Evolutionary conservation across 345 rosid genomes (phyloP), one percentile per base, ranked within the genome.

Genomic region (Corchorus olitorius): DNA sequence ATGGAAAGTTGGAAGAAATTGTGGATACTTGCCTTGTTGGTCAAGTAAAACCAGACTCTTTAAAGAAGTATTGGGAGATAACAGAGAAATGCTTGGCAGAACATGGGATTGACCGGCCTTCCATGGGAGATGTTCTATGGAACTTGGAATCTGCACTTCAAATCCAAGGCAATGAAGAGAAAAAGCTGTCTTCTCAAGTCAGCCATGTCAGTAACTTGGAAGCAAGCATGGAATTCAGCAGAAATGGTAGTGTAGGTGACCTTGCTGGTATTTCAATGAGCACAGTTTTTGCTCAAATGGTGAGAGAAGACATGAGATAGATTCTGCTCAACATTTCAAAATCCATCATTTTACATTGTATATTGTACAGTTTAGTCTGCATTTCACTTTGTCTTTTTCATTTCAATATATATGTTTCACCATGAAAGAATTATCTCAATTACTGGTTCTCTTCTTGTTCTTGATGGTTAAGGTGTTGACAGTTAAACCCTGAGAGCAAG

Each of bases 81-180:
- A 88, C 88, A 13, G 89, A 81, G 82, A 91, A 91, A 81, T 91
- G 97, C 87, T 76, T 89, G 81, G 84, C 83, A 0, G 83, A 75
- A 63, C 27, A 76, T 11, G 88, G 94, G 3, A 39, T 77, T 19
- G 79, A 86, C 20, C 80, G 97, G 33, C 94, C 97, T 66, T 77
- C 90, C 14, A 84, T 86, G 92, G 97, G 96, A 77, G 90, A 91
- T 15, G 72, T 91, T 66, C 72, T 88, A 64, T 89, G 93, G 96
- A 91, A 91, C 77, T 67, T 89, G 70, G 96, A 91, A 87, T 81
- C n/a, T 20, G 80, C 89, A 53, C 89, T 91, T 77, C 80, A 87
- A 72, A 82, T 81, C 13, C 89, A 87, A 65, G 80, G 83, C 2
- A 80, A 79, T 49, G 85, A 82, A 3, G 87, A 80, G 71, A 86